These are phyloP conservation scores for Coelastrella sp. DNA, from an alignment of 139 green algal genomes.

Conservation along the genomic window DNA sequence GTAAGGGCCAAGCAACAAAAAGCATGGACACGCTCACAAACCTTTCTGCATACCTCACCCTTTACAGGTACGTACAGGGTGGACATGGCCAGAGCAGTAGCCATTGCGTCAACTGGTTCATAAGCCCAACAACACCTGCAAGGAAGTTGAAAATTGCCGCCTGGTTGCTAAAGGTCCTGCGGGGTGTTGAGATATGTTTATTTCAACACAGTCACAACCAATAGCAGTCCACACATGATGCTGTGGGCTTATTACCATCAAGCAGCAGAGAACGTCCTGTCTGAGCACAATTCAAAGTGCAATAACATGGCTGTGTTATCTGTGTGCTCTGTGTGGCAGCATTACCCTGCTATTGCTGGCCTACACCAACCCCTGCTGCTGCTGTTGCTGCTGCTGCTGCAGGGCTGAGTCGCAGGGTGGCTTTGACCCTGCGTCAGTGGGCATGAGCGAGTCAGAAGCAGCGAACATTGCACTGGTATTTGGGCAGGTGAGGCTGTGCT, in stretches of 20 bases:
- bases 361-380: neutral
- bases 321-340: too few species aligned
- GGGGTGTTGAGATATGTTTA: too few species aligned
- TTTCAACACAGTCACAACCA: too few species aligned
- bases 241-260: too few species aligned
- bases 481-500: constrained; percentile 7
- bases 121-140: too few species aligned
- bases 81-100: neutral
- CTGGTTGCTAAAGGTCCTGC: too few species aligned
- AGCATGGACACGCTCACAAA: constrained; percentile 44
- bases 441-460: constrained; percentile 39
- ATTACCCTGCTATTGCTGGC: neutral
- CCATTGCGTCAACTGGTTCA: neutral
- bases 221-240: too few species aligned
- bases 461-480: constrained; percentile 45
- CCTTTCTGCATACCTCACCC: constrained; percentile 37
- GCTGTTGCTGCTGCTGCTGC: constrained; percentile 19
- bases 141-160: too few species aligned
- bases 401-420: constrained; percentile 19
- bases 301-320: neutral
- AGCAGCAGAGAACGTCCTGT: too few species aligned
- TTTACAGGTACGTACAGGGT: constrained; percentile 28
- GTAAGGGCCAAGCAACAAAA: neutral
- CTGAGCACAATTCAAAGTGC: too few species aligned
- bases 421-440: constrained; percentile 24